Evolutionary conservation across 495 filamentous ascomycete species (phyloP), one percentile per base, ranked within the genome.

Genomic region (Daldinia caldariorum): DNA sequence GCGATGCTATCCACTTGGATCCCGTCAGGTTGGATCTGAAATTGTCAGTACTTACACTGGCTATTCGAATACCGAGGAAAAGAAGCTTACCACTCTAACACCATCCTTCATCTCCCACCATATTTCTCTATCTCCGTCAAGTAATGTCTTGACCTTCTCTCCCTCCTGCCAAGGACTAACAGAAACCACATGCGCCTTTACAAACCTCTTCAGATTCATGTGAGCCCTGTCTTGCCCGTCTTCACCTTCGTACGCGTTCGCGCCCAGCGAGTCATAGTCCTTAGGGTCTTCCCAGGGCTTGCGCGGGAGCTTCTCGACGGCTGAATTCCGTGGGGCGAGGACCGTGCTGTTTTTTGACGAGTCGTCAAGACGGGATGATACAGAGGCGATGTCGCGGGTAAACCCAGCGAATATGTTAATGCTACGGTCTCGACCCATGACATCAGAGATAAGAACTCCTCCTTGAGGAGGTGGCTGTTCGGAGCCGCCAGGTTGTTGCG

Each of bases 201-300:
- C 92, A 78, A 98, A 97, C 38, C 87, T 81, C 75, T 88, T 85
- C 74, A 98, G 72, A 75, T 99, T 99, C 62, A 79, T 82, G 43
- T 88, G 86, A 2, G 95, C 94, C 29, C 94, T 83, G 61, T 94
- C 91, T 64, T 91, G 89, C 0, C 96, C 96, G 13, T 87, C 88
- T 0, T 84, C 78, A 0, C 95, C 95, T 38, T 91, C 86, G 76
- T 98, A 98, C 4, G 92, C 93, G 35, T 89, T 77, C n/a, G 86
- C 82, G 0, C 94, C 94, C 16, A 92, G 81, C 6, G 80, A 81
- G 3, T 80, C 81, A 76, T 97, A 97, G 61, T 99, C 96, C 41
- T 87, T 79, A 0, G 92, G 89, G 67, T 96, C 89, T 72, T 99
- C 94, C 95, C 95, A 99, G 2, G 95, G 95, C 75, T 98, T 98